phyloP scores from a whole-genome alignment of 2,329 filamentous ascomycete genomes.

The Trichoderma arundinaceum region DNA sequence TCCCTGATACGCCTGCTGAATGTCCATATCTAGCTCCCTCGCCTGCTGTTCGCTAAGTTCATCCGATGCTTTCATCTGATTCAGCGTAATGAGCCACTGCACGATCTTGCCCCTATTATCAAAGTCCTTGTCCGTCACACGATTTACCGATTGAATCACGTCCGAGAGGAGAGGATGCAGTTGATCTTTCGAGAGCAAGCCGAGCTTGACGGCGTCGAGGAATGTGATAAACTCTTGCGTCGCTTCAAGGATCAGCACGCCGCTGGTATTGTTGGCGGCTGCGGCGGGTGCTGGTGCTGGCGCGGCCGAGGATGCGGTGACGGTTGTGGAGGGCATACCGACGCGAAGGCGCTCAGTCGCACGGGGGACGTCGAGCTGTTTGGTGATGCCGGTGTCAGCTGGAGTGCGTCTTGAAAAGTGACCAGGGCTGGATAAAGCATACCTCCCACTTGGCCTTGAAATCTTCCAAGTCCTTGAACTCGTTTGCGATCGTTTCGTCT shows the following conservation, averaged over 20 bases:
- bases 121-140: conserved; percentile 93
- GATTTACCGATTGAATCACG: conserved; percentile 96
- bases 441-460: conserved; percentile 95
- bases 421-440: conserved; percentile 42
- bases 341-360: conserved; percentile 92
- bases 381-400: background rate
- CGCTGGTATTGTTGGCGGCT: conserved; percentile 57
- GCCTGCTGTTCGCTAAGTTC: conserved; percentile 87
- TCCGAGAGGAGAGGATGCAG: conserved; percentile 94
- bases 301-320: conserved; percentile 59
- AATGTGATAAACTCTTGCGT: conserved; percentile 99
- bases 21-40: conserved; percentile 87
- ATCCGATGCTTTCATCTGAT: conserved; percentile 96
- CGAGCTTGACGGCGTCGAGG: conserved; percentile 90
- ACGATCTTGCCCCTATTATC: conserved; percentile 96
- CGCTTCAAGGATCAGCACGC: conserved; percentile 79
- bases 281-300: conserved; percentile 51
- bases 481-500: conserved; percentile 86
- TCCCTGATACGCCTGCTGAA: conserved; percentile 91
- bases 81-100: conserved; percentile 95
- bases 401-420: background rate
- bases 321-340: conserved; percentile 85
- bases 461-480: conserved; percentile 85
- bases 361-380: conserved; percentile 89
- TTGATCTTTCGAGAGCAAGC: conserved; percentile 91